These are phyloP conservation scores for Viola odorata DNA, from an alignment of 345 rosid species.

Conservation along the genomic window DNA sequence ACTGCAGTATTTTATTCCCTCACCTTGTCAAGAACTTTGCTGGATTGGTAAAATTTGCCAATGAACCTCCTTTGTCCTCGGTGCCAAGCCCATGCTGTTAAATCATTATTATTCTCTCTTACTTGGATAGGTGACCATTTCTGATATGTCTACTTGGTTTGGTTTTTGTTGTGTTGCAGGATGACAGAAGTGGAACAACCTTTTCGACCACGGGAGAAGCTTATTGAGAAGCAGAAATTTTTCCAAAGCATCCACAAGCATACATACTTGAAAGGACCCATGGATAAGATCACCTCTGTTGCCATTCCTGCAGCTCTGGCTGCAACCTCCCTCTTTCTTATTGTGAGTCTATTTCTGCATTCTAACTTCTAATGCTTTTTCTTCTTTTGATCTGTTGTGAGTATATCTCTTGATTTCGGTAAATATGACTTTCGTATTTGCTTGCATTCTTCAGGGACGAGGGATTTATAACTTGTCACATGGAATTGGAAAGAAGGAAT, in stretches of 20 bases:
- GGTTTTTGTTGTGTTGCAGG: slow-evolving; percentile 20
- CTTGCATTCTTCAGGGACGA: slow-evolving; percentile 47
- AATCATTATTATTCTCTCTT: no score
- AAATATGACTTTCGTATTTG: neutral
- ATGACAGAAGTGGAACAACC: slow-evolving; percentile 57
- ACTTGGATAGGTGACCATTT: no score
- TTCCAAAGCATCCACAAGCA: slow-evolving; percentile 73
- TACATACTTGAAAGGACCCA: slow-evolving; percentile 77
- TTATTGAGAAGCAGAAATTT: slow-evolving; percentile 67
- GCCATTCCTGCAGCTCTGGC: slow-evolving; percentile 80
- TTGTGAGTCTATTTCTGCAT: slow-evolving; percentile 41
- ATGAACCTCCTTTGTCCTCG: no score
- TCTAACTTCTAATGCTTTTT: neutral
- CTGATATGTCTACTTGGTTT: no score
- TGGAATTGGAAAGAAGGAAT: slow-evolving; percentile 83
- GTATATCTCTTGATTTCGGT: neutral
- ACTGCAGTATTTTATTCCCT: no score
- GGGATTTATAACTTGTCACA: slow-evolving; percentile 83
- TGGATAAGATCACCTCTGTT: slow-evolving; percentile 79
- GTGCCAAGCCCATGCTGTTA: no score
- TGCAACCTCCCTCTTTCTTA: slow-evolving; percentile 45
- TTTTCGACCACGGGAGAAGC: slow-evolving; percentile 79
- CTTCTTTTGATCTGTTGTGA: neutral
- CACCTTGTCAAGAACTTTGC: no score
- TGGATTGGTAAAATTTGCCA: no score